Evolutionary conservation across 441 rosid species (phyloP), one percentile per base, ranked within the genome.

Genomic region (Breynia disticha): DNA sequence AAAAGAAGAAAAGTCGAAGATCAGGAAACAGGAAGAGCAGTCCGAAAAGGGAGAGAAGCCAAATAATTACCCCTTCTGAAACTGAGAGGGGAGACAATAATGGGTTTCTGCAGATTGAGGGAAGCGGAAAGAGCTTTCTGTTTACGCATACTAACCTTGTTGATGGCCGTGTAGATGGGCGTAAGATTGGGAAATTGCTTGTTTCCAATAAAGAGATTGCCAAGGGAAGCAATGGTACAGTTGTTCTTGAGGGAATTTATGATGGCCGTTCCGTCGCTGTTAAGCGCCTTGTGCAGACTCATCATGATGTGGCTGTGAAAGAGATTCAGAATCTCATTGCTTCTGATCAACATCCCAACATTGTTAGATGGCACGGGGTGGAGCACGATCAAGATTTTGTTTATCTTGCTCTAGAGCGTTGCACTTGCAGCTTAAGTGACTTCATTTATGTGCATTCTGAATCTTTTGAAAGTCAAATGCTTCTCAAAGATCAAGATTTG

Each of bases 311-410:
- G 59, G 95, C 97, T 57, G 62, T 80, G 66, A 83, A 86, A 67
- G 97, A 86, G 73, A 83, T 86, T 63, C 80, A 80, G 66, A 83
- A 83, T 66, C 94, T 89, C 67, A 81, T 86, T 67, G 93, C 87
- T 19, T 86, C 95, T 4, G 97, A 89, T 71, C 85, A 74, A 48
- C 97, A 86, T 73, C 79, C 84, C 44, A 88, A 86, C 70, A 84
- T 91, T 67, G 97, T 88, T 41, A 77, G 95, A 41, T 88, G 94
- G 97, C 77, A 72, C 14, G 98, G 95, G 8, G 89, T 86, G 64
- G 97, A 91, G 72, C 63, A 67, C 47, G 95, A 91, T 71, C 80
- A 76, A 56, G 87, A 91, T 72, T 88, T 86, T 69, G 87, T 79
- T 43, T 91, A 88, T 63, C 81, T 91, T 53, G 72, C 95, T 52